Evolutionary conservation across 352 stramenopile genomes (phyloP).

Genomic region (Pythium aquatile): DNA sequence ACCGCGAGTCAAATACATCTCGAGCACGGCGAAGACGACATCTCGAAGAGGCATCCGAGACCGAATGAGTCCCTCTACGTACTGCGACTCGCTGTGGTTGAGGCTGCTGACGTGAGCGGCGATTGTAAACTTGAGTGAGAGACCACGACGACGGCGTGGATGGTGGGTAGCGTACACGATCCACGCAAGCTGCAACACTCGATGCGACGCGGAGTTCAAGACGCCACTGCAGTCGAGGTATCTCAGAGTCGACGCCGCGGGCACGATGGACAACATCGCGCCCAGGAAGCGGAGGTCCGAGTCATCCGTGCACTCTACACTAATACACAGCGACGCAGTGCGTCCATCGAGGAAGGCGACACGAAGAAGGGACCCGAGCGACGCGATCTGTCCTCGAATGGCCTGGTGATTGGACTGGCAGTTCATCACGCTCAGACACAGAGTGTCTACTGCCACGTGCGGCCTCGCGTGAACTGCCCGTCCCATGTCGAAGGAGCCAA

Average conservation of each 20-base stretch:
- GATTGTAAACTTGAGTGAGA: not conserved
- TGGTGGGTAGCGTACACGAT: not conserved
- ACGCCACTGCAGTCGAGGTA: not conserved
- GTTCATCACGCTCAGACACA: not conserved
- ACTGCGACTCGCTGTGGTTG: not conserved
- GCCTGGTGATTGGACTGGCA: too few relatives aligned
- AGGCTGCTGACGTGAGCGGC: not conserved
- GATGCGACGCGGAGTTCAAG: not conserved
- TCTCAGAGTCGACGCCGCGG: not conserved
- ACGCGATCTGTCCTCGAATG: not conserved
- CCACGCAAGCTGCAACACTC: not conserved
- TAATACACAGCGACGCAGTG: not conserved
- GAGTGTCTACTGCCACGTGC: not conserved
- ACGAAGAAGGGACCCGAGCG: not conserved
- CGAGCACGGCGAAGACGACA: not conserved
- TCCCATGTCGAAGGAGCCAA: not conserved
- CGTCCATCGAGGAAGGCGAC: not conserved
- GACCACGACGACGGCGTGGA: not conserved
- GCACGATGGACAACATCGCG: not conserved
- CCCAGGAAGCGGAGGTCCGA: not conserved
- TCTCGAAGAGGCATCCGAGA: not conserved
- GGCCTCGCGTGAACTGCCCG: not conserved
- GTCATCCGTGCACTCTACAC: not conserved
- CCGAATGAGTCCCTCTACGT: not conserved
- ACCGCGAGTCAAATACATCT: not conserved